A percentile compares a stretch with the other conserved stretches of the same genome.
Conservation (phyloP, 2,329 filamentous ascomycete species). For the Cladosporium sp. region DNA sequence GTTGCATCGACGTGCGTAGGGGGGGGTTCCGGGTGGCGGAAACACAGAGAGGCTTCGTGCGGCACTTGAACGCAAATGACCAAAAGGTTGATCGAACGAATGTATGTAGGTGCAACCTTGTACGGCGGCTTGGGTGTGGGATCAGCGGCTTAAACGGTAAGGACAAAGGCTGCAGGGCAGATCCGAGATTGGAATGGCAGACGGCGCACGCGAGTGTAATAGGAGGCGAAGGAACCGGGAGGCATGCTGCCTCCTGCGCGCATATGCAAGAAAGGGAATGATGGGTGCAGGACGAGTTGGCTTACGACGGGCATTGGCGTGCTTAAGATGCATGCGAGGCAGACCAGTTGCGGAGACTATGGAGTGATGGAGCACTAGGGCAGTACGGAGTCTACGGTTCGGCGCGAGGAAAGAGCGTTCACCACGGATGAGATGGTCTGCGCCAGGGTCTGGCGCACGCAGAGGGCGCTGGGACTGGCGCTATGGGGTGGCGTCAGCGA, state of each 20-base stretch:
- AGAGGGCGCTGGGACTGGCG: no score
- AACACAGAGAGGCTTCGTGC: not conserved
- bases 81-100: conserved; percentile 8
- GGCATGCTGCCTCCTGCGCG: conserved; percentile 11
- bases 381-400: conserved; percentile 2
- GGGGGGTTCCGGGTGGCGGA: conserved; percentile 11
- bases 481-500: no score
- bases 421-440: no score
- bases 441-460: no score
- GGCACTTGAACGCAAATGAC: conserved; percentile 5
- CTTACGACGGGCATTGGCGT: conserved; percentile 7
- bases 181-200: conserved; percentile 8
- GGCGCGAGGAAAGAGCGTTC: conserved; percentile 1
- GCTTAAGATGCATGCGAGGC: conserved; percentile 13
- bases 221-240: conserved; percentile 6
- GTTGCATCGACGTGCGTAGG: conserved; percentile 16
- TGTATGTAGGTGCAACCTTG: conserved; percentile 10
- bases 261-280: conserved; percentile 13
- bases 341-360: conserved; percentile 11
- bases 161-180: conserved; percentile 9
- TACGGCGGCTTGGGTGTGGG: conserved; percentile 2
- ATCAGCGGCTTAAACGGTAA: conserved; percentile 4
- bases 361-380: conserved; percentile 8
- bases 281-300: conserved; percentile 12
- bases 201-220: conserved; percentile 8